Conservation (phyloP, 2,329 filamentous ascomycete genomes). For the Fusarium mundagurra region DNA sequence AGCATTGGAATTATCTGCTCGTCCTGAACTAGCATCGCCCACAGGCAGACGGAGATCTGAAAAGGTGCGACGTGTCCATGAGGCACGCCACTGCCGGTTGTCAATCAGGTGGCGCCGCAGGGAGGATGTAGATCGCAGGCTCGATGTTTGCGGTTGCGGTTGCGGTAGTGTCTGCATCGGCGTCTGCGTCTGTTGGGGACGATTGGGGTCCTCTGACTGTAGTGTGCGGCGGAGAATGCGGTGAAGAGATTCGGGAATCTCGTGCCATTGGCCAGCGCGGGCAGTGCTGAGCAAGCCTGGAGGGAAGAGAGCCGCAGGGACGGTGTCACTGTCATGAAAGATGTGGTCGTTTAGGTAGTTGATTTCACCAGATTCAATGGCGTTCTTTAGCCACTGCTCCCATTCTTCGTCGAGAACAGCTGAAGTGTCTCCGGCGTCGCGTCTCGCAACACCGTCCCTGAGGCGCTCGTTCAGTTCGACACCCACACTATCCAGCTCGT, state of each 20-base stretch:
- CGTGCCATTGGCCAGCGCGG: constrained; percentile 65
- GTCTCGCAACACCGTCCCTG: constrained; percentile 69
- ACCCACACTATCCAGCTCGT: constrained; percentile 65
- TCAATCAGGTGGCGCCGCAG: constrained; percentile 33
- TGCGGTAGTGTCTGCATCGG: constrained; percentile 20
- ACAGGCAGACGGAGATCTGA: constrained; percentile 55
- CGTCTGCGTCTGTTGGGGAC: constrained; percentile 24
- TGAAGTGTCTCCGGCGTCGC: constrained; percentile 67
- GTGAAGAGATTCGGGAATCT: constrained; percentile 66
- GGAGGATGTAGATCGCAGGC: constrained; percentile 6
- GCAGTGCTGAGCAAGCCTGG: constrained; percentile 64
- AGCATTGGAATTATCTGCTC: constrained; percentile 33
- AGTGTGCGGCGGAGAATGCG: constrained; percentile 61
- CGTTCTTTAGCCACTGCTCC: constrained; percentile 80
- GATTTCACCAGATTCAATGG: constrained; percentile 70
- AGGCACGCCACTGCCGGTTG: constrained; percentile 17
- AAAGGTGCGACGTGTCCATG: constrained; percentile 39
- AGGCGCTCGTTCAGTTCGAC: constrained; percentile 72
- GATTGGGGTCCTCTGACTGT: constrained; percentile 48
- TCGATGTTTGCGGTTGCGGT: constrained; percentile 19
- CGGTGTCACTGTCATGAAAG: constrained; percentile 45
- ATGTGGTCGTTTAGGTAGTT: constrained; percentile 56
- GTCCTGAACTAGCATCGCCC: constrained; percentile 43
- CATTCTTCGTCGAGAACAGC: constrained; percentile 75
- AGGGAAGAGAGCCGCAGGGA: constrained; percentile 56